phyloP scores from a whole-genome alignment of 2,329 filamentous ascomycete species.

The Diaporthe helianthi region DNA sequence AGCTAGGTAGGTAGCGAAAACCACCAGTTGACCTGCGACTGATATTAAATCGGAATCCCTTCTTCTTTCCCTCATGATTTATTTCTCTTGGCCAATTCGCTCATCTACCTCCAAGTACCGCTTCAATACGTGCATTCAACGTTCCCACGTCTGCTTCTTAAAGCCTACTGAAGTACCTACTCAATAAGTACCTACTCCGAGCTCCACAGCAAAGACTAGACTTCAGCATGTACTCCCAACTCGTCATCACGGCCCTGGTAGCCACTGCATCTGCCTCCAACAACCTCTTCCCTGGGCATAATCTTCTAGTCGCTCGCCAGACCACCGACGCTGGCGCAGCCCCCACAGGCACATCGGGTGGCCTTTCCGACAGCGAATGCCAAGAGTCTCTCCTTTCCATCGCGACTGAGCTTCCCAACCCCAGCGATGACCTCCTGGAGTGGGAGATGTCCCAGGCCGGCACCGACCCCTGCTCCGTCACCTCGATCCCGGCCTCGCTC shows the following conservation, averaged over 20 bases:
- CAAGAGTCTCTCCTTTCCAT: constrained; percentile 35
- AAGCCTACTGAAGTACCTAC: too few species aligned
- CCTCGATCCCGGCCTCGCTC: constrained; percentile 37
- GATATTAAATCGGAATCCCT: constrained; percentile 8
- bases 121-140: too few species aligned
- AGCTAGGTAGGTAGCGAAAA: too few species aligned
- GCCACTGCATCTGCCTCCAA: constrained; percentile 38
- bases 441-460: constrained; percentile 36
- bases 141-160: not conserved
- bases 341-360: constrained; percentile 10
- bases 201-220: constrained; percentile 35
- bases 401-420: constrained; percentile 38
- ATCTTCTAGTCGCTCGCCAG: constrained; percentile 38
- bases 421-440: constrained; percentile 36
- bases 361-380: constrained; percentile 34
- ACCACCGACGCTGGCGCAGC: constrained; percentile 36
- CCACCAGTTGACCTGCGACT: too few species aligned
- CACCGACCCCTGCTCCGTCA: constrained; percentile 40
- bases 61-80: not conserved
- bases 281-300: constrained; percentile 34
- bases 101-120: not conserved
- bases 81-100: not conserved
- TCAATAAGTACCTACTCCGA: not conserved
- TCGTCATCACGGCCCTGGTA: constrained; percentile 38
- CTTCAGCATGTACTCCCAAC: constrained; percentile 40